Conservation (phyloP, 768 basidiomycete genomes). For the Suillus cothurnatus region DNA sequence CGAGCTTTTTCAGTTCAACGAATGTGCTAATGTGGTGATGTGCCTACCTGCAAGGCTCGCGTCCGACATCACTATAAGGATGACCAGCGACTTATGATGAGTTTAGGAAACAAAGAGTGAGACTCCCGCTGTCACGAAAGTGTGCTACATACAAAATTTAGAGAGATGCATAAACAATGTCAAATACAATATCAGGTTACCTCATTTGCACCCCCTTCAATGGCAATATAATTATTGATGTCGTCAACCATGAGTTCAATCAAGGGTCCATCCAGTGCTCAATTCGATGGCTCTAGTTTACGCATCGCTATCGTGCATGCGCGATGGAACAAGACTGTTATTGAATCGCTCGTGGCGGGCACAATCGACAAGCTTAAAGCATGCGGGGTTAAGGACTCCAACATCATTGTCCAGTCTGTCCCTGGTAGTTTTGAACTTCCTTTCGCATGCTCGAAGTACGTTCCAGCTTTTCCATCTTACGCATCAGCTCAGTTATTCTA, state of each 20-base stretch:
- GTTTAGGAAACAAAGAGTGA: neutral
- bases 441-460: conserved; percentile 77
- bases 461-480: conserved; percentile 2
- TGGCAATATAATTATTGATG: neutral
- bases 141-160: conserved; percentile 2
- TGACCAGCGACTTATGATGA: neutral
- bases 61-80: conserved; percentile 39
- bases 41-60: conserved; percentile 54
- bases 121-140: neutral
- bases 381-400: conserved; percentile 83
- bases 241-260: conserved; percentile 44
- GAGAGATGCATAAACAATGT: conserved; percentile 1
- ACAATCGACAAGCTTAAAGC: conserved; percentile 78
- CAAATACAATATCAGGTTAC: neutral
- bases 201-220: neutral
- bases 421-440: conserved; percentile 97
- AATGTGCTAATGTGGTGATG: neutral
- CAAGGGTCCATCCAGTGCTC: conserved; percentile 71
- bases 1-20: neutral
- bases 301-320: conserved; percentile 94
- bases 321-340: conserved; percentile 90
- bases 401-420: conserved; percentile 90
- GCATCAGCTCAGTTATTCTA: conserved; percentile 13
- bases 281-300: conserved; percentile 78
- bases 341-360: conserved; percentile 83